phyloP scores from a whole-genome alignment of 495 filamentous ascomycete species.

The Elaphomyces granulatus region DNA sequence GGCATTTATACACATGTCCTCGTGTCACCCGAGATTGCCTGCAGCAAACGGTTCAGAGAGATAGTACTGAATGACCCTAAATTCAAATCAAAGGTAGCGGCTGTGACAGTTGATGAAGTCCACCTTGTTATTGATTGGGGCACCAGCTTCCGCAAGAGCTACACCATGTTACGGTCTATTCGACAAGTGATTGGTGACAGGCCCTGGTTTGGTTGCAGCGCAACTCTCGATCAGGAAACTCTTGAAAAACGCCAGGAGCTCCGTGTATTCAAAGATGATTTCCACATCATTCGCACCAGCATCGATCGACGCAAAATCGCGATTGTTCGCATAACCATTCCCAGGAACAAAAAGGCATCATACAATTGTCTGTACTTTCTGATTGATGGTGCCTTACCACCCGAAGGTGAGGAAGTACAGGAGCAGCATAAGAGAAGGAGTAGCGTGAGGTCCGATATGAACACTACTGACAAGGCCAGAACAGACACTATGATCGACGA shows the following conservation, averaged over 20 bases:
- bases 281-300: not conserved
- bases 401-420: no score
- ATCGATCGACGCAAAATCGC: not conserved
- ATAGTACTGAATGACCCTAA: not conserved
- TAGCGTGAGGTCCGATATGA: no score
- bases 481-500: no score
- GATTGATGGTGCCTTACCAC: no score
- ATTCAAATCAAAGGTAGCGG: not conserved
- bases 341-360: not conserved
- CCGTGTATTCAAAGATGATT: not conserved
- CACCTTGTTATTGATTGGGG: not conserved
- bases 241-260: no score
- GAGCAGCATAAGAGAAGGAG: no score
- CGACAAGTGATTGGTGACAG: no score
- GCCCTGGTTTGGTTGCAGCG: no score
- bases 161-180: not conserved
- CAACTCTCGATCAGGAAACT: no score
- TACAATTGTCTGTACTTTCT: no score
- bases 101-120: not conserved
- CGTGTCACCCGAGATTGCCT: not conserved
- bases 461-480: no score
- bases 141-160: not conserved
- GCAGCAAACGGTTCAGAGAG: not conserved
- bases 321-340: not conserved
- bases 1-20: not conserved